Evolutionary conservation across 352 stramenopile genomes (phyloP).

Genomic region (Globisporangium iwayamae): DNA sequence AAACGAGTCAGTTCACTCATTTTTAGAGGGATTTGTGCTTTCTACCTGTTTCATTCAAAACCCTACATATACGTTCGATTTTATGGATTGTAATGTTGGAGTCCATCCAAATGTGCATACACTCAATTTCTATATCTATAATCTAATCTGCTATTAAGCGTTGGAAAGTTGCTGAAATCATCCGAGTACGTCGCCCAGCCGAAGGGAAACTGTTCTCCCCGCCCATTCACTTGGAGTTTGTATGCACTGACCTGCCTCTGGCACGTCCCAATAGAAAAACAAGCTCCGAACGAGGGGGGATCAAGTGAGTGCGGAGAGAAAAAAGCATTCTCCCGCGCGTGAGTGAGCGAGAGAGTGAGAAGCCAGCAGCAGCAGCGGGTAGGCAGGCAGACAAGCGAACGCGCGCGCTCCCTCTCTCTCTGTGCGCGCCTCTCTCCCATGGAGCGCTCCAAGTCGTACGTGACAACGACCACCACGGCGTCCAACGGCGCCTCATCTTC

Average conservation of each 20-base stretch:
- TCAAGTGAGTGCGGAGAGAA: background rate
- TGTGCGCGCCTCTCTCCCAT: background rate
- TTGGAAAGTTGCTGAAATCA: background rate
- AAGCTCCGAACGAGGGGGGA: background rate
- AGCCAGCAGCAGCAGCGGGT: background rate
- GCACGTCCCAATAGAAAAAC: background rate
- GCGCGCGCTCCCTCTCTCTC: background rate
- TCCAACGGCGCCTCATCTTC: background rate
- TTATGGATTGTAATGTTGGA: background rate
- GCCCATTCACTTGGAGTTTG: background rate
- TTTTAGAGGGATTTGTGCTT: background rate
- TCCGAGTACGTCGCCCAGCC: slow-evolving; percentile 1
- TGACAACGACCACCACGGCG: background rate
- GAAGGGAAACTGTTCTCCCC: background rate
- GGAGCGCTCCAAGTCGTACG: background rate
- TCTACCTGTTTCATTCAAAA: background rate
- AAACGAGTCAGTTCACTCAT: background rate
- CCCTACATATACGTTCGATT: background rate
- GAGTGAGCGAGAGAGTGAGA: background rate
- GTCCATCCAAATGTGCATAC: background rate
- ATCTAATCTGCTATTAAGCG: background rate
- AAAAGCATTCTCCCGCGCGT: background rate
- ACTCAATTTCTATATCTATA: background rate
- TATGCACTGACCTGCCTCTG: background rate
- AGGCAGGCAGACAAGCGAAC: background rate